Base-by-base conservation (phyloP, 257 asterid species). In the Solanum dulcamara region DNA sequence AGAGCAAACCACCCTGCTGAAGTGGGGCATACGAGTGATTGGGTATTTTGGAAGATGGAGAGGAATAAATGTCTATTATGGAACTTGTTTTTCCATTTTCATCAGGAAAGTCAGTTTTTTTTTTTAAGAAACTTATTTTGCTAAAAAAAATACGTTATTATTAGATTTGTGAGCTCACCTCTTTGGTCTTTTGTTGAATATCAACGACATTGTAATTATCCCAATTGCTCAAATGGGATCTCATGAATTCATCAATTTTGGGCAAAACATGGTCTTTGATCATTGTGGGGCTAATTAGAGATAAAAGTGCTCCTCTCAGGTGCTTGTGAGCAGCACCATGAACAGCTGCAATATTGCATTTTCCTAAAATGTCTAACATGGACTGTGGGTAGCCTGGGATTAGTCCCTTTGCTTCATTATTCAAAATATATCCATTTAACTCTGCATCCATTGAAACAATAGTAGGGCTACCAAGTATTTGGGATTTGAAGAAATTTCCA, bases 311-410 rank as follows among this genome's bases (percentile, higher is more conserved):
- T 83, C 86, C 89, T 70, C 98, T 89, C 70, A 93, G 67, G 91
- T 88, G 48, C 87, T 87, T 96, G 81, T 94, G 99, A 67, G 92
- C 80, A 10, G 93, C 67, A 35, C 98, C 98, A 85, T 85, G 87
- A 17, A 96, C 93, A 32, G 98, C 95, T 9, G 96, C 96, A 83
- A 96, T 96, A 87, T 94, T 94, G 46, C 83, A 83, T 57, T 85
- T 72, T 28, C 99, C 99, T 64, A 96, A 64, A 50, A 96, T 93
- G 85, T 96, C 97, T 86, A 94, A 17, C 99, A 94, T 96, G 17
- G 99, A 94, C 48, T 94, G 91, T 3, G 99, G 99, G 86, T 96
- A 96, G 13, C 99, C 99, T 7, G 99, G 99, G 62, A 96, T 79
- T 6, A 96, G 84, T 32, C 99, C 99, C 84, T 92, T 93, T 6